A percentile compares a stretch with the other conserved stretches of the same genome.
Evolutionary conservation across 129 eudicot genomes (phyloP).

Genomic region (Ambrosia trifida): DNA sequence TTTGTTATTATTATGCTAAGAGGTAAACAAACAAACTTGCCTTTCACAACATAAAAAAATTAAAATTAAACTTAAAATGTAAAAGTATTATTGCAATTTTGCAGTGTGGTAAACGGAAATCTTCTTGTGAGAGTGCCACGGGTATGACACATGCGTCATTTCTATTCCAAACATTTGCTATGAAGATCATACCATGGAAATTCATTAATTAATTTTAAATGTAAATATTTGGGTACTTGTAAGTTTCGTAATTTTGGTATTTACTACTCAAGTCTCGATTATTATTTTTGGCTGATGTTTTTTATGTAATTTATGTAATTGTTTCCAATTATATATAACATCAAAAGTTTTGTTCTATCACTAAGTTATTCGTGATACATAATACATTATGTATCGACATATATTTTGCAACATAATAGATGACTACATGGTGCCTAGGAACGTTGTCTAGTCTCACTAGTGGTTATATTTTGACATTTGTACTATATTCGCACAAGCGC

Average conservation of each 20-base stretch:
- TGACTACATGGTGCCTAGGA: too few relatives aligned
- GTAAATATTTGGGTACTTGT: slow-evolving; percentile 31
- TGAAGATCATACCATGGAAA: slow-evolving; percentile 16
- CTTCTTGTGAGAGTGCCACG: slow-evolving; percentile 60
- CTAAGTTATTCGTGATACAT: too few relatives aligned
- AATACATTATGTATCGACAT: too few relatives aligned
- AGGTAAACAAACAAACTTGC: slow-evolving; percentile 41
- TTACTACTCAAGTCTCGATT: slow-evolving; percentile 21
- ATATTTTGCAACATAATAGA: too few relatives aligned
- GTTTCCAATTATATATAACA: slow-evolving; percentile 26
- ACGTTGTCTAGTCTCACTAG: too few relatives aligned
- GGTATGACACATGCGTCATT: slow-evolving; percentile 30
- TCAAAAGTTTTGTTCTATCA: background rate
- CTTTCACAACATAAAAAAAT: background rate
- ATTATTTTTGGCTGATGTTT: slow-evolving; percentile 9
- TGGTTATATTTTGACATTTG: too few relatives aligned
- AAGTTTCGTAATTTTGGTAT: slow-evolving; percentile 17
- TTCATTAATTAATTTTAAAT: background rate
- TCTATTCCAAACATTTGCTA: slow-evolving; percentile 2
- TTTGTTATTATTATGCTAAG: slow-evolving; percentile 77
- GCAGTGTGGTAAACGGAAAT: slow-evolving; percentile 55
- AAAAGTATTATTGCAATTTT: background rate
- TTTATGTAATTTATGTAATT: slow-evolving; percentile 16
- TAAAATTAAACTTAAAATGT: background rate
- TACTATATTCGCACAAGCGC: too few relatives aligned